phyloP scores from a whole-genome alignment of 192 early-diverging fungal genomes.

The Backusella australiensis region DNA sequence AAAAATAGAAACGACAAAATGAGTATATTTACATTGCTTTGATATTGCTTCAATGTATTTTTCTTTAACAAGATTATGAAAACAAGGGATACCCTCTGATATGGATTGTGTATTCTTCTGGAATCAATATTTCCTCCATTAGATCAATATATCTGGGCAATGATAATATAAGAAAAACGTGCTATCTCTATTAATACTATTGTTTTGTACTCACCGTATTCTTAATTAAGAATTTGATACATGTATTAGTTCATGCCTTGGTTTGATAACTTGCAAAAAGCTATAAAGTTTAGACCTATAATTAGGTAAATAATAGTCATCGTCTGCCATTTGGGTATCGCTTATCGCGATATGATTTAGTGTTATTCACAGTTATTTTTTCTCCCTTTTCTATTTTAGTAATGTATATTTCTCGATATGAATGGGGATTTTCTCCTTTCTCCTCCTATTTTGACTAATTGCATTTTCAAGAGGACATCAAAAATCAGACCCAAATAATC shows the following conservation, averaged over 20 bases:
- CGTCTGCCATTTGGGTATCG: no score
- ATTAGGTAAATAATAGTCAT: not conserved
- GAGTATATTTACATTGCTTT: conserved; percentile 31
- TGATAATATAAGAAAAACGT: not conserved
- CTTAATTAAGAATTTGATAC: conserved; percentile 49
- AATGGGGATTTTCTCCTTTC: not conserved
- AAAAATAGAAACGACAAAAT: conserved; percentile 26
- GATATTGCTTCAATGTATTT: conserved; percentile 73
- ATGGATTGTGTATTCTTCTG: conserved; percentile 61
- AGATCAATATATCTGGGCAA: conserved; percentile 38
- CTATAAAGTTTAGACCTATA: not conserved
- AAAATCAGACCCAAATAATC: not conserved
- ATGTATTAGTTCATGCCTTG: not conserved
- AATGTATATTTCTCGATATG: not conserved
- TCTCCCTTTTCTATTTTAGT: not conserved
- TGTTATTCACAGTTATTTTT: not conserved
- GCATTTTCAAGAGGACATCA: not conserved
- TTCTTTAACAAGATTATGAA: conserved; percentile 58
- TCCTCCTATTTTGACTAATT: not conserved
- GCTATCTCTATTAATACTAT: not conserved
- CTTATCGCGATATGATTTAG: not conserved
- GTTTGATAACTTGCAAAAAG: not conserved
- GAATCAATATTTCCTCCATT: conserved; percentile 47
- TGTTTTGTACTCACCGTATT: conserved; percentile 39
- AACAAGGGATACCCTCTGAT: conserved; percentile 78